A percentile compares a stretch with the other conserved stretches of the same genome.
These are phyloP conservation scores for Starmerella floricola DNA, from an alignment of 805 yeast genomes.

Conservation along the genomic window DNA sequence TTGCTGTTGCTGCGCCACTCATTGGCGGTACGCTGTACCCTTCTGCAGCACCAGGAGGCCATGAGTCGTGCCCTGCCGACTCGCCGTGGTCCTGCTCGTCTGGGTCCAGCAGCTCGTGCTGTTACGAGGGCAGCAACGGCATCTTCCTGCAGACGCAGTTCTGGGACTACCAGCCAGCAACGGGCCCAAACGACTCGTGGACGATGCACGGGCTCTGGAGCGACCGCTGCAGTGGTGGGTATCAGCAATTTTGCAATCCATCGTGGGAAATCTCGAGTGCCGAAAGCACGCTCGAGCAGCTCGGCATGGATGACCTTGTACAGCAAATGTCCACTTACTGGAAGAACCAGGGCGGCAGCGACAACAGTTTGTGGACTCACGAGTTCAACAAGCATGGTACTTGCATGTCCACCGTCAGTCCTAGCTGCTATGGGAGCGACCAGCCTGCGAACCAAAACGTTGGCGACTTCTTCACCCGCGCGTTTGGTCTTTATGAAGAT, in stretches of 20 bases:
- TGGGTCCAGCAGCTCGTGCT: constrained; percentile 44
- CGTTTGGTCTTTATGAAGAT: constrained; percentile 44
- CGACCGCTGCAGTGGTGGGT: constrained; percentile 74
- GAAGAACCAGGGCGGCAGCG: constrained; percentile 62
- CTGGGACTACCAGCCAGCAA: constrained; percentile 75
- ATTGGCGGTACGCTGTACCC: neutral
- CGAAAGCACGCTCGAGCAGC: constrained; percentile 33
- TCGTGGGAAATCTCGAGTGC: constrained; percentile 44
- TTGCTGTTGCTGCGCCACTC: neutral
- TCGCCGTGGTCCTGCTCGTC: constrained; percentile 28
- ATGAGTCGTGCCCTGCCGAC: constrained; percentile 27
- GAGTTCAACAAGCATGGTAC: constrained; percentile 93
- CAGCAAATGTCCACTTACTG: constrained; percentile 48
- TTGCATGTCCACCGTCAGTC: constrained; percentile 69
- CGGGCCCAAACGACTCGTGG: constrained; percentile 59
- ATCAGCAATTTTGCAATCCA: constrained; percentile 63
- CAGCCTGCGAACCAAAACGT: constrained; percentile 33
- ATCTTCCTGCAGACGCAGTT: constrained; percentile 74
- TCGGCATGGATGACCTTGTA: constrained; percentile 39
- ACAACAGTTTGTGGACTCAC: constrained; percentile 69
- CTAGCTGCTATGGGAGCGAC: constrained; percentile 46
- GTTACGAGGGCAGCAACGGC: constrained; percentile 83
- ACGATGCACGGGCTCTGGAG: constrained; percentile 87
- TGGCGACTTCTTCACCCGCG: constrained; percentile 55
- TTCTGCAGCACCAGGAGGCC: constrained; percentile 16